Percentiles rank a stretch among this genome's conserved stretches.
Evolutionary conservation across 495 filamentous ascomycete species (phyloP).

Genomic region (Choiromyces venosus): DNA sequence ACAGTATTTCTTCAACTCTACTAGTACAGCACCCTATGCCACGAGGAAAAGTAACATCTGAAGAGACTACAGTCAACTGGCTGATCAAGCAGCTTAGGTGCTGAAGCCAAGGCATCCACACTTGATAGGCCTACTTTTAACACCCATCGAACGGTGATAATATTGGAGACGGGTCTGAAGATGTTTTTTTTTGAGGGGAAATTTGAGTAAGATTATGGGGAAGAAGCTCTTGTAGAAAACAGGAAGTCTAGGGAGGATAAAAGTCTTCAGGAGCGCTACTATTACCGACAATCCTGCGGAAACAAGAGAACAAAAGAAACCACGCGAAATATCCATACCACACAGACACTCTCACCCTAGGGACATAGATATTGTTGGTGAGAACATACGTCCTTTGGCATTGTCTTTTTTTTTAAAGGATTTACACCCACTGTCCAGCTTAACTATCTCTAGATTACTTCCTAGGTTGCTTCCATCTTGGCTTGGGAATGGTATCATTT

Average conservation of each 20-base stretch:
- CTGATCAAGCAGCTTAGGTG: not conserved
- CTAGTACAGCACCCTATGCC: conserved; percentile 7
- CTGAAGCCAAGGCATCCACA: conserved; percentile 4
- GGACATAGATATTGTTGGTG: conserved; percentile 15
- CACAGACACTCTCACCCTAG: conserved; percentile 23
- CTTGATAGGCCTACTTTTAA: conserved; percentile 33
- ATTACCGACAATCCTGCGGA: not conserved
- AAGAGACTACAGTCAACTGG: not conserved
- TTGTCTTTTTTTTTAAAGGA: conserved; percentile 36
- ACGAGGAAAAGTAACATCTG: conserved; percentile 9
- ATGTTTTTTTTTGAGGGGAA: not conserved
- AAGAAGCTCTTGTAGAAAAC: conserved; percentile 1
- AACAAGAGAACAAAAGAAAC: conserved; percentile 15
- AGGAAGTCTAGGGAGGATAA: not conserved
- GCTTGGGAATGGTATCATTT: not conserved
- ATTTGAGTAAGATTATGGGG: not conserved
- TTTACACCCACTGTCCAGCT: not conserved
- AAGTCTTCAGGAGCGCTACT: conserved; percentile 11
- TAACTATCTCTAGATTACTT: not conserved
- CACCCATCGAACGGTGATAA: conserved; percentile 12
- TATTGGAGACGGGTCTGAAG: not conserved
- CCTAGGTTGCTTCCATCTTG: not conserved
- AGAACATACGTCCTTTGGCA: conserved; percentile 37
- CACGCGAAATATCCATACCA: conserved; percentile 29
- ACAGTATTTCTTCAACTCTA: not conserved